phyloP scores from a whole-genome alignment of 306 rosid species.

The Rosa lucieae region DNA sequence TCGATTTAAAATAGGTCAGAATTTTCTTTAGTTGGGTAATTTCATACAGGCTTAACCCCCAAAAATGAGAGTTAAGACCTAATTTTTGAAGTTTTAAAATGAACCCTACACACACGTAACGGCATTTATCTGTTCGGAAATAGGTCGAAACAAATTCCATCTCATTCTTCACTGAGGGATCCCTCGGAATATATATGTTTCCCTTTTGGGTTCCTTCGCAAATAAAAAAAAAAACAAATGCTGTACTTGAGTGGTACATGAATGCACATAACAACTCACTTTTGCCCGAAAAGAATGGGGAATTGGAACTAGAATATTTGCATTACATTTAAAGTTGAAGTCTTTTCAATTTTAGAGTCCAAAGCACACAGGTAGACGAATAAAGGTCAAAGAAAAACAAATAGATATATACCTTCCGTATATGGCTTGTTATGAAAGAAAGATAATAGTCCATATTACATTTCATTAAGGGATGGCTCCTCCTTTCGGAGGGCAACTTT shows the following conservation, averaged over 20 bases:
- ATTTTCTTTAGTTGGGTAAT: background rate
- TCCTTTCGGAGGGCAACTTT: background rate
- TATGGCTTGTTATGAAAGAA: background rate
- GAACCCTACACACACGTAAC: background rate
- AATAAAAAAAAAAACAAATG: background rate
- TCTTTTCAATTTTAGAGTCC: background rate
- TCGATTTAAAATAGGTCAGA: background rate
- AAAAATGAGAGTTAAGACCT: background rate
- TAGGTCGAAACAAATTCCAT: background rate
- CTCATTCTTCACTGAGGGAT: background rate
- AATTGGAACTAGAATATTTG: background rate
- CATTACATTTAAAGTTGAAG: background rate
- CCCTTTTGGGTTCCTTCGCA: too few species aligned
- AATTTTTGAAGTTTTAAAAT: too few species aligned
- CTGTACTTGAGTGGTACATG: background rate
- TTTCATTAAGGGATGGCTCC: constrained; percentile 3
- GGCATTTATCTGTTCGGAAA: background rate
- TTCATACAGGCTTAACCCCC: background rate
- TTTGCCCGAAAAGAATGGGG: background rate
- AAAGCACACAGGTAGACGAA: background rate
- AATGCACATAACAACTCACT: background rate
- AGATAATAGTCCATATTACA: background rate
- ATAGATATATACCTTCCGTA: background rate
- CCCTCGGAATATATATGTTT: too few species aligned
- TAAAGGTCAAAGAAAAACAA: background rate